Conservation (phyloP, 1,284 basidiomycete genomes). For the Heterobasidion annosum region DNA sequence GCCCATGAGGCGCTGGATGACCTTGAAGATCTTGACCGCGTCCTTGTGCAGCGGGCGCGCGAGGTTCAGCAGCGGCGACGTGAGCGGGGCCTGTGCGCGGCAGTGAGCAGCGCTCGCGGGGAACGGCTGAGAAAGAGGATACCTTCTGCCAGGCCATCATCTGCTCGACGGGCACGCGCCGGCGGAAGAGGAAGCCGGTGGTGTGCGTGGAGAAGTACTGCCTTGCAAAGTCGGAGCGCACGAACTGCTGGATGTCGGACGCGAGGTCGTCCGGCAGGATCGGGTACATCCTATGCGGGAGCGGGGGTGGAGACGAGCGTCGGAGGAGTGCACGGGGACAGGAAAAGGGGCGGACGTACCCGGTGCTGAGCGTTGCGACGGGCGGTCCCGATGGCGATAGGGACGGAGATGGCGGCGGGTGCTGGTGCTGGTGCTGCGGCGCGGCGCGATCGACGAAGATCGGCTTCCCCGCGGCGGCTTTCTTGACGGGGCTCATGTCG, state of each 20-base stretch:
- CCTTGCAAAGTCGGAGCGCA: slow-evolving; percentile 69
- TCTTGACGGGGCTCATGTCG: slow-evolving; percentile 66
- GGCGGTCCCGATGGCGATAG: slow-evolving; percentile 11
- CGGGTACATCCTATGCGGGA: slow-evolving; percentile 30
- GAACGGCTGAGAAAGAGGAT: background rate
- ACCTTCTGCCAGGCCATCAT: slow-evolving; percentile 90
- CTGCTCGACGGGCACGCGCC: slow-evolving; percentile 71
- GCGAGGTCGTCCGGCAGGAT: slow-evolving; percentile 71
- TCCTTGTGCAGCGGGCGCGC: slow-evolving; percentile 62
- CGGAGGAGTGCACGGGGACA: too few relatives aligned
- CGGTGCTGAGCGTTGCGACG: slow-evolving; percentile 46
- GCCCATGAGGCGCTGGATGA: slow-evolving; percentile 87
- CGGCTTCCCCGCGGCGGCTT: slow-evolving; percentile 51
- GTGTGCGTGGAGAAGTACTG: slow-evolving; percentile 86
- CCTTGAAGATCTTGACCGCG: slow-evolving; percentile 78
- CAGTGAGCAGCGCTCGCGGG: too few relatives aligned
- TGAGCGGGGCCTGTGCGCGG: slow-evolving; percentile 42
- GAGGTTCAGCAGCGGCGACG: slow-evolving; percentile 65
- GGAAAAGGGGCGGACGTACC: slow-evolving; percentile 32
- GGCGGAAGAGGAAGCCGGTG: slow-evolving; percentile 75
- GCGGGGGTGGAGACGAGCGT: background rate
- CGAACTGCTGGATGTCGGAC: slow-evolving; percentile 77
- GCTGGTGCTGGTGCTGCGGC: background rate
- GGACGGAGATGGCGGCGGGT: background rate
- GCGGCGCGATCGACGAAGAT: slow-evolving; percentile 44